Conservation (phyloP, 331 rosid genomes). For the Malus hybrid region DNA sequence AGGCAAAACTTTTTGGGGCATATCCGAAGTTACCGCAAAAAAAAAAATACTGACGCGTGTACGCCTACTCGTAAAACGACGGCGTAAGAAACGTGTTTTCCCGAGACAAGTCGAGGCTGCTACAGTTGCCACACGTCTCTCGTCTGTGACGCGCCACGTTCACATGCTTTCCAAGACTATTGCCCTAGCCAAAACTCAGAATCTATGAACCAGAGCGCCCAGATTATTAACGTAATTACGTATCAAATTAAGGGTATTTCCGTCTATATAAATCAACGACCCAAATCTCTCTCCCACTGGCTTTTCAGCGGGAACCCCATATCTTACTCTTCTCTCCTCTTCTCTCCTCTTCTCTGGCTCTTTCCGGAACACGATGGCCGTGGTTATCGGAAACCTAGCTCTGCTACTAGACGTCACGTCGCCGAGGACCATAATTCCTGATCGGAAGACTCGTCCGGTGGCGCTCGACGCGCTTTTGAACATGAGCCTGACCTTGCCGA, state of each 20-base stretch:
- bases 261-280: neutral
- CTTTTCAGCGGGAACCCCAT: constrained; percentile 31
- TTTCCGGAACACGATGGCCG: constrained; percentile 41
- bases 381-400: constrained; percentile 61
- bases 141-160: constrained; percentile 24
- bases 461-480: constrained; percentile 48
- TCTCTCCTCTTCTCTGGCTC: neutral
- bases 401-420: constrained; percentile 53
- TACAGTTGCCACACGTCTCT: constrained; percentile 32
- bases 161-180: neutral
- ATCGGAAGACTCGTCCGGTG: constrained; percentile 49
- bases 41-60: neutral
- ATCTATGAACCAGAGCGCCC: neutral
- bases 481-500: constrained; percentile 14
- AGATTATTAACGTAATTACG: neutral
- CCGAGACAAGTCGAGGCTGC: neutral
- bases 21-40: too few relatives aligned
- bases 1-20: neutral
- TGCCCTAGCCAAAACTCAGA: neutral
- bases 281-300: constrained; percentile 17
- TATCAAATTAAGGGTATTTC: constrained; percentile 6
- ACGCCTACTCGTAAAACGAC: constrained; percentile 1
- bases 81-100: constrained; percentile 2
- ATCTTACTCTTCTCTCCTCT: constrained; percentile 4
- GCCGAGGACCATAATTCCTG: constrained; percentile 33